Evolutionary conservation across 2,329 filamentous ascomycete genomes (phyloP), one percentile per base, ranked within the genome.

Genomic region (Aspergillus luchuensis): DNA sequence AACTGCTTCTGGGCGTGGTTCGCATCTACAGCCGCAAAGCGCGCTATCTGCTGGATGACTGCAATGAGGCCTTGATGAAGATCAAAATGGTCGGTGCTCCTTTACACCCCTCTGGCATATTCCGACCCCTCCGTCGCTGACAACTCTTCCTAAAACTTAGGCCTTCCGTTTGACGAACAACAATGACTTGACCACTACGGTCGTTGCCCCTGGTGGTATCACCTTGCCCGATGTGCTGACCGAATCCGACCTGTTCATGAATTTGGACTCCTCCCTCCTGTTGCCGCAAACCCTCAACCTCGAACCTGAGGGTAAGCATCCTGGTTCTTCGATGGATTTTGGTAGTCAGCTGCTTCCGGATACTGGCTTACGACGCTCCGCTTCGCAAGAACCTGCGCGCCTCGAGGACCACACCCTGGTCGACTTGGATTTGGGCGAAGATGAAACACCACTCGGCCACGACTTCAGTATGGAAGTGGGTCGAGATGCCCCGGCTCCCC

Each of bases 21-120:
- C 88, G 94, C 74, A 99, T 99, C 73, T 99, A 99, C 79, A 96
- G 93, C 78, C 87, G 95, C 73, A 99, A 99, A 80, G 94, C 95
- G 72, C 90, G 93, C 71, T 99, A 99, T 78, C 82, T 99, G 54
- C 83, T 98, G 51, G 95, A 99, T 72, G 95, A 99, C 75, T 99
- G 95, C 80, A 97, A 96, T 72, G 95, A 99, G 79, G 94, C 94
- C 41, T 82, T 99, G 67, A 89, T 96, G 84, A 98, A 97, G 81
- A 97, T 99, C 71, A 97, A 98, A 76, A 96, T 98, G 92, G 94
- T 97, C 80, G 43, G 83, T 58, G 33, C 33, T 36, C 10, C 25
- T 13, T 13, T 15, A 5, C 8, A 11, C 19, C 17, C 30, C 25
- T 17, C 33, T 36, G 5, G 11, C 33, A 2, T 25, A 10, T 1